These are phyloP conservation scores for slime mould (Dictyostelium discoideum) DNA, from an alignment of 78 protist species.

Conservation along the genomic window DNA sequence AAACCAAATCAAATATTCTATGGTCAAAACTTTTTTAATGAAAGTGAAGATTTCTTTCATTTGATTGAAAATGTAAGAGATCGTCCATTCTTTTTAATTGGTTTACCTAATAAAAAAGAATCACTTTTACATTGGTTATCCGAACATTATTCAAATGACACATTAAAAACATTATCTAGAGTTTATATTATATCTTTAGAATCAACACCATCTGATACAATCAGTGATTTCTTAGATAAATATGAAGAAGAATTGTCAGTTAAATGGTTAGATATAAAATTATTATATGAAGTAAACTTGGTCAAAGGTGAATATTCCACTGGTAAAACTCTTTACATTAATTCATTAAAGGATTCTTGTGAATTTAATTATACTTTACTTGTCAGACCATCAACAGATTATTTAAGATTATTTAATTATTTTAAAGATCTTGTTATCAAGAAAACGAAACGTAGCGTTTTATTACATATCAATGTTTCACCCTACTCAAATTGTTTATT, in stretches of 20 bases:
- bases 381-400: not conserved
- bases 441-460: not conserved
- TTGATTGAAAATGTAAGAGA: not conserved
- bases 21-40: not conserved
- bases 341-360: not conserved
- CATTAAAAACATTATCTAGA: not conserved
- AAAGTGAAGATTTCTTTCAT: constrained; percentile 8
- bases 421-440: not conserved
- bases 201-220: not conserved
- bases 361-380: not conserved
- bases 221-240: not conserved
- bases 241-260: not conserved
- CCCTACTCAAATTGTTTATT: not conserved
- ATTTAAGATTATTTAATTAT: not conserved
- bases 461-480: not conserved
- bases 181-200: constrained; percentile 26
- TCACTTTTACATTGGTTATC: constrained; percentile 15
- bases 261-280: not conserved
- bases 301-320: constrained; percentile 10
- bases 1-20: constrained; percentile 58
- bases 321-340: constrained; percentile 28
- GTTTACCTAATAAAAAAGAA: constrained; percentile 1
- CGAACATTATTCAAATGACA: not conserved
- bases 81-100: constrained; percentile 36
- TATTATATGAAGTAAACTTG: not conserved